Conservation (phyloP, 805 yeast species). For the Ogataea methylovora region DNA sequence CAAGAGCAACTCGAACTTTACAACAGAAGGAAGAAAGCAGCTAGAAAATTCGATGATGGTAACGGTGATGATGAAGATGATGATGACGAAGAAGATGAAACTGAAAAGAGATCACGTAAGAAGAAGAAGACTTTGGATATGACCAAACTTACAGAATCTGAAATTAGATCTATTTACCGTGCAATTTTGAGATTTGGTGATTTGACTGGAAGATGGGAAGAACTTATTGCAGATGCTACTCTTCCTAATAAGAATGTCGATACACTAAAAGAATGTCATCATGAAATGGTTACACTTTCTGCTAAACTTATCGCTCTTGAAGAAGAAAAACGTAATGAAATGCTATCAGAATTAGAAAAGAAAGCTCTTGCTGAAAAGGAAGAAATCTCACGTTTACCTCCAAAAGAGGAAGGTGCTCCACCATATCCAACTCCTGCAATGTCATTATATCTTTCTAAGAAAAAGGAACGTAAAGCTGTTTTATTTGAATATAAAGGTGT, state of each 20-base stretch:
- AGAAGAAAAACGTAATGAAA: conserved; percentile 52
- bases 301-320: conserved; percentile 55
- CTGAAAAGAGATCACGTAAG: conserved; percentile 22
- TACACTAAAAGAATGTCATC: conserved; percentile 63
- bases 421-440: conserved; percentile 27
- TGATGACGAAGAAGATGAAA: conserved; percentile 30
- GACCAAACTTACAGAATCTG: conserved; percentile 70
- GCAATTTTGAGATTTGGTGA: conserved; percentile 81
- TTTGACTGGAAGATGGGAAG: conserved; percentile 69
- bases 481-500: conserved; percentile 85
- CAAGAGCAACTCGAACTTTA: conserved; percentile 87
- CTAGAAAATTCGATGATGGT: conserved; percentile 41
- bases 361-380: conserved; percentile 51
- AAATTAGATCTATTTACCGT: conserved; percentile 77
- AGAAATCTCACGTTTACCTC: conserved; percentile 22
- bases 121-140: conserved; percentile 29
- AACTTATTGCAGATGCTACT: conserved; percentile 82
- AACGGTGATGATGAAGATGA: conserved; percentile 33
- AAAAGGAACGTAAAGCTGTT: conserved; percentile 84
- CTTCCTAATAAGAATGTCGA: conserved; percentile 80
- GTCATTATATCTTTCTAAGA: conserved; percentile 52
- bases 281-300: conserved; percentile 62
- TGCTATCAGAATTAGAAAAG: conserved; percentile 50
- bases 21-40: conserved; percentile 71
- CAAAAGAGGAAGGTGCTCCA: conserved; percentile 17